Percentiles rank a stretch among this genome's conserved stretches.
Conservation (phyloP, 805 yeast genomes). For the Cyberlindnera xylosilytica region DNA sequence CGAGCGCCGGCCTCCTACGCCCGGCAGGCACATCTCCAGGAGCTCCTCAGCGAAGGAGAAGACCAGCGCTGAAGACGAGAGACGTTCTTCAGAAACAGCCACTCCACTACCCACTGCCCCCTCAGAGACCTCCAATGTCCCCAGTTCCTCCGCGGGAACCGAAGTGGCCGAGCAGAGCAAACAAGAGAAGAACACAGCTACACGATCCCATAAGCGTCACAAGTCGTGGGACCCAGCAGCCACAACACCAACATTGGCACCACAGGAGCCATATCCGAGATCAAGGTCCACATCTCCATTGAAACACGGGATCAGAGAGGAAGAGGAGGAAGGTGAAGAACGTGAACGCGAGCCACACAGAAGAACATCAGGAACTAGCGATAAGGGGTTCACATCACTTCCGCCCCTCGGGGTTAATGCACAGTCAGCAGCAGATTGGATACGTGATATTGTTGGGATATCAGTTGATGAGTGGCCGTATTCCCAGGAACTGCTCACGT, state of each 20-base stretch:
- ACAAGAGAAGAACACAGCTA: background rate
- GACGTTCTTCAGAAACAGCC: background rate
- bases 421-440: constrained; percentile 4
- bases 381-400: background rate
- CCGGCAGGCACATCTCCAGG: too few species aligned
- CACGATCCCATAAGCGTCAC: constrained; percentile 17
- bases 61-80: background rate
- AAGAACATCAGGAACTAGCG: background rate
- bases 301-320: background rate
- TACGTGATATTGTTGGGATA: constrained; percentile 12
- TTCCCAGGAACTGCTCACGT: constrained; percentile 34
- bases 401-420: background rate
- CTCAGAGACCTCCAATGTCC: background rate
- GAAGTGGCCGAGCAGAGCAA: too few species aligned
- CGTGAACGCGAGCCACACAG: background rate
- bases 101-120: background rate
- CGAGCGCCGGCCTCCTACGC: too few species aligned
- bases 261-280: background rate
- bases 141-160: background rate
- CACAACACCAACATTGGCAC: background rate
- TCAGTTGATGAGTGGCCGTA: constrained; percentile 32
- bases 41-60: background rate
- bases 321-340: background rate
- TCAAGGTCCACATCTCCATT: constrained; percentile 5
- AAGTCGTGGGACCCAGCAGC: constrained; percentile 14